Base-by-base conservation (phyloP, 257 asterid species). In the Fraxinus americana region DNA sequence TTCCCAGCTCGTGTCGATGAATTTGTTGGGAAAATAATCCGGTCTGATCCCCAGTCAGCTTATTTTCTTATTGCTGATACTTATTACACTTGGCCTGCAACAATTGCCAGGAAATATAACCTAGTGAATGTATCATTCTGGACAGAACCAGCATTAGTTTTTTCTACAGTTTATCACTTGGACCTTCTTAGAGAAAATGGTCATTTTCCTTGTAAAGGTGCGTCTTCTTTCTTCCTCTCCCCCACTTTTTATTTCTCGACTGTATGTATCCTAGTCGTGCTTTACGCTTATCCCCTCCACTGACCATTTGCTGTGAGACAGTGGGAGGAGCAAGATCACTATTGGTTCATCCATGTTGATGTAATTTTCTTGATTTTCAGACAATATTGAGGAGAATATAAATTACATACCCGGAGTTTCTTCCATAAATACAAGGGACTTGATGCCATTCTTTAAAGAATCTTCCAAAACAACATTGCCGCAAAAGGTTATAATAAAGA, bases 371-470 rank as follows among this genome's bases (percentile, higher is more conserved):
- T 72, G 76, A 30, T 73, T 30, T 48, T 16, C 81, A 91, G 94
- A 77, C 32, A 59, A 86, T 5, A 79, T 86, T 1, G 76, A 84
- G 81, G 95, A 90, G 82, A 87, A 74, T 3, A 88, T 90, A 66
- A 76, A 84, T 21, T 92, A 90, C 77, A 69, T 92, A 21, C 94
- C 96, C 5, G 97, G 96, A 21, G 89, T 92, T 25, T 41, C 81
- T 43, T 85, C 91, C 12, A 78, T 89, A 41, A 85, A 83, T 75
- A 86, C 88, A 21, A 87, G 75, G 54, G 94, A 92, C 50, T 57
- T 92, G 71, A 87, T 84, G 89, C 75, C 94, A 1, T 85, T 79
- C 75, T 83, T 89, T 6, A 81, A 71, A 77, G 74, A 82, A 29
- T 83, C 83, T n/a, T 80, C 80, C 61, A 16, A 19, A 27, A 82